These are phyloP conservation scores for Bipolaris victoriae DNA, from an alignment of 2,329 filamentous ascomycete species.

Conservation along the genomic window DNA sequence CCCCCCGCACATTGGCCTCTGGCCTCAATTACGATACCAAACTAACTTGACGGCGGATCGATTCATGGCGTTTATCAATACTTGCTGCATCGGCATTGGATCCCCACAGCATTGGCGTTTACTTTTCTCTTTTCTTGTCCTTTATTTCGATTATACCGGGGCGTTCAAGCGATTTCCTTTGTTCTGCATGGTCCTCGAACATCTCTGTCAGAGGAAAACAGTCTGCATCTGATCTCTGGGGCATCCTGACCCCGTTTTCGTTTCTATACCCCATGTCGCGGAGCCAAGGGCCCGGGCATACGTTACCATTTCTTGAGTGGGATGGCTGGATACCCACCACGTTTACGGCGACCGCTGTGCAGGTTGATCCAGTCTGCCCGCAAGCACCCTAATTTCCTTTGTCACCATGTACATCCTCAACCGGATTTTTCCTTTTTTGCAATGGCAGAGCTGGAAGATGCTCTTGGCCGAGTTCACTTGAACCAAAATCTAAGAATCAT, in stretches of 20 bases:
- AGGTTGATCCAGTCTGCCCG: constrained; percentile 36
- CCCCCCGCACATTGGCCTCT: constrained; percentile 22
- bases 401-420: constrained; percentile 36
- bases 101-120: constrained; percentile 45
- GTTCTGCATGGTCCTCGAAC: constrained; percentile 33
- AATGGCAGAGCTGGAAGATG: constrained; percentile 38
- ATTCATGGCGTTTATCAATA: constrained; percentile 48
- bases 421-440: constrained; percentile 36
- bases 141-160: constrained; percentile 34
- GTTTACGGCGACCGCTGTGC: constrained; percentile 33
- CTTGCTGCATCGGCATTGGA: constrained; percentile 41
- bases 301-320: constrained; percentile 34
- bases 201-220: constrained; percentile 30
- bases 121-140: constrained; percentile 12
- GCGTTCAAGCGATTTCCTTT: constrained; percentile 48
- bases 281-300: constrained; percentile 26
- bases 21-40: constrained; percentile 42
- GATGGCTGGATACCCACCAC: constrained; percentile 38
- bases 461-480: constrained; percentile 33
- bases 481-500: constrained; percentile 41
- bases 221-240: constrained; percentile 26
- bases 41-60: constrained; percentile 42
- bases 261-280: constrained; percentile 41
- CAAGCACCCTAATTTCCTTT: constrained; percentile 45
- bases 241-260: constrained; percentile 35